Percentiles rank a stretch among this genome's conserved stretches.
Evolutionary conservation across 23 red algal species (phyloP).

Genomic region (Agarophyton chilense): DNA sequence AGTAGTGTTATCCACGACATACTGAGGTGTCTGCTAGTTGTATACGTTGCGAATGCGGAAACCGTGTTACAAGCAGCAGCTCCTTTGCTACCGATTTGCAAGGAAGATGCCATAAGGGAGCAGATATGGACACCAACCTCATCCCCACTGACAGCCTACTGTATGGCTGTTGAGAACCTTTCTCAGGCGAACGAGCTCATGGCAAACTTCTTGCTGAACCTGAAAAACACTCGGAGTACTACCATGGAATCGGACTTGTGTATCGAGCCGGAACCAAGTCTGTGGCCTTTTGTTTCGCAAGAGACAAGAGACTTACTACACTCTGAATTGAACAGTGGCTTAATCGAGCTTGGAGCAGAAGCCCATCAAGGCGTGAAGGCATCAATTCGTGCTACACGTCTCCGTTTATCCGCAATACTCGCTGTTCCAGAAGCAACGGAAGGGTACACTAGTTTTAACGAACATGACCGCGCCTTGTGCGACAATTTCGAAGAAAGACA

Average conservation of each 20-base stretch:
- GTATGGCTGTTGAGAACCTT: slow-evolving; percentile 48
- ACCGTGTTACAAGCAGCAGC: slow-evolving; percentile 61
- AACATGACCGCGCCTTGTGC: neutral
- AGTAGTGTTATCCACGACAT: slow-evolving; percentile 23
- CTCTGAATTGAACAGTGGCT: slow-evolving; percentile 18
- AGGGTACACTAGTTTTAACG: neutral
- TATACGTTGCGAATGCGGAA: slow-evolving; percentile 54
- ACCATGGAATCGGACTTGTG: neutral
- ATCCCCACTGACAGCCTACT: slow-evolving; percentile 49
- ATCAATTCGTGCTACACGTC: neutral
- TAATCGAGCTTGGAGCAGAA: slow-evolving; percentile 42
- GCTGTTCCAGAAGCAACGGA: neutral
- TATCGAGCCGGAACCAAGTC: neutral
- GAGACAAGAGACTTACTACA: slow-evolving; percentile 51
- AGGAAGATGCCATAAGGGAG: slow-evolving; percentile 36
- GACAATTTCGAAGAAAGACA: neutral
- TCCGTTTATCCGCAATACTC: slow-evolving; percentile 44
- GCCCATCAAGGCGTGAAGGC: slow-evolving; percentile 57
- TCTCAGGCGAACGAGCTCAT: slow-evolving; percentile 26
- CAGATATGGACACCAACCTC: slow-evolving; percentile 32
- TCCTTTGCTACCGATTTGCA: slow-evolving; percentile 47
- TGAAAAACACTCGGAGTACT: neutral
- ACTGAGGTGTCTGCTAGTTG: slow-evolving; percentile 33
- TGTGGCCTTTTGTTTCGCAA: slow-evolving; percentile 22
- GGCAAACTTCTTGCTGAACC: slow-evolving; percentile 24